Evolutionary conservation across 208 protist species (phyloP).

Genomic region (Trichomonas tenax): DNA sequence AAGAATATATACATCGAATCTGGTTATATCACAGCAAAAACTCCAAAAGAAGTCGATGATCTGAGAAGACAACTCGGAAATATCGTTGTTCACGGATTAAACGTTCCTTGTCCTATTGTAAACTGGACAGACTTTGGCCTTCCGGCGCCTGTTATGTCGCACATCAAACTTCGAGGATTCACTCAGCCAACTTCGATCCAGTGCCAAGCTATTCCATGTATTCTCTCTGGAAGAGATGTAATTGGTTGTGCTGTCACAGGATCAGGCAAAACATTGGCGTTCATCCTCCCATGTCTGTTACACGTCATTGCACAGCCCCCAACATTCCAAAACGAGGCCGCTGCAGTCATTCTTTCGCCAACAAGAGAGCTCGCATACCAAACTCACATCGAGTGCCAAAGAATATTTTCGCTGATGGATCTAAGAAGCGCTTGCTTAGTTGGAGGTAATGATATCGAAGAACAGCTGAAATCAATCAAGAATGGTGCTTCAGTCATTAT

Average conservation of each 20-base stretch:
- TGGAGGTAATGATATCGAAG: conserved; percentile 46
- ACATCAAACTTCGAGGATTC: conserved; percentile 39
- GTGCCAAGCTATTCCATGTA: conserved; percentile 46
- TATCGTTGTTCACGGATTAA: conserved; percentile 33
- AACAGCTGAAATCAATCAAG: conserved; percentile 61
- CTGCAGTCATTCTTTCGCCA: conserved; percentile 58
- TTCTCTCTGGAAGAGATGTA: conserved; percentile 60
- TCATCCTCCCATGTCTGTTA: conserved; percentile 57
- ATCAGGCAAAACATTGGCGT: conserved; percentile 49
- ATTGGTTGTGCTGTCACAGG: conserved; percentile 61
- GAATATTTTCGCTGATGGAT: conserved; percentile 32
- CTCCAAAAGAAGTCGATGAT: background rate
- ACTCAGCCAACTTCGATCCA: conserved; percentile 62
- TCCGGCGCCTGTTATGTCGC: conserved; percentile 21
- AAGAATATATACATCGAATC: conserved; percentile 18
- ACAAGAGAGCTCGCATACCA: conserved; percentile 64
- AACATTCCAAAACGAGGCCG: conserved; percentile 48
- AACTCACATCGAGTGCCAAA: conserved; percentile 43
- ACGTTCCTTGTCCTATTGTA: conserved; percentile 39
- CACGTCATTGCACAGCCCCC: conserved; percentile 59
- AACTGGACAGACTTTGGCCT: conserved; percentile 42
- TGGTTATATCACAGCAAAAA: background rate
- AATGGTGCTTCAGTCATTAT: conserved; percentile 44
- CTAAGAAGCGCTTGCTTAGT: conserved; percentile 40
- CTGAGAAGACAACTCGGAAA: background rate